Base-by-base conservation (phyloP, 108 stramenopile species). In the Bacterosira constricta region DNA sequence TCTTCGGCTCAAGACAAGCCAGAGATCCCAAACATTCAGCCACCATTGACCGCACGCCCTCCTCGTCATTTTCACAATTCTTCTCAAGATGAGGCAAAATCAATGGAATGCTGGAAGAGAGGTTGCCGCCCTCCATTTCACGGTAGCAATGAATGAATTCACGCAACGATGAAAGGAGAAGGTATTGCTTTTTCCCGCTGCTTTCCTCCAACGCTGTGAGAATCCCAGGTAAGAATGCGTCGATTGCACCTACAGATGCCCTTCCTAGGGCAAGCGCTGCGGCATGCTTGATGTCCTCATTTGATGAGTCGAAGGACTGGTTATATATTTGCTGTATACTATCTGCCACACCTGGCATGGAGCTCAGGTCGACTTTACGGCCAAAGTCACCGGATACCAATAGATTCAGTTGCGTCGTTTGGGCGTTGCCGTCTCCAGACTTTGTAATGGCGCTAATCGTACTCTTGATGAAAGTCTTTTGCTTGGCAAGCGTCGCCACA, bases 1-100 rank as follows among this genome's bases (percentile, higher is more conserved):
- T 25, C 4, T 55, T 75, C 7, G 95, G 94, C 41, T 90, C 69
- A 53, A 96, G 58, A 62, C 87, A 88, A 15, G 91, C 83, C 54
- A 99, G 74, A 6, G 87, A 91, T 54, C 98, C 98, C 18, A 97
- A 49, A 76, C 97, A 98, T 79, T 97, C 97, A 12, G 97, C 97
- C 11, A 96, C 97, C 97, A 98, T 98, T 49, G 93, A 93, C 30
- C 97, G 81, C 6, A 97, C 92, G 9, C 95, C 91, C 73, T 98
- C 97, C 42, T 97, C 96, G n/a, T 77, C 60, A 69, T 85, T 91
- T 6, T 69, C 63, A 51, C 83, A 86, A 66, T 96, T 90, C 7
- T 68, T 74, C 54, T 86, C 82, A 38, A 99, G 85, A 61, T 90
- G 90, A 31, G 95, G 92, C 13, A 99, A 66, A 50, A 98, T 83